Evolutionary conservation across 139 green algal species (phyloP), one percentile per base, ranked within the genome.

Genomic region (Auxenochlorella pyrenoidosa): DNA sequence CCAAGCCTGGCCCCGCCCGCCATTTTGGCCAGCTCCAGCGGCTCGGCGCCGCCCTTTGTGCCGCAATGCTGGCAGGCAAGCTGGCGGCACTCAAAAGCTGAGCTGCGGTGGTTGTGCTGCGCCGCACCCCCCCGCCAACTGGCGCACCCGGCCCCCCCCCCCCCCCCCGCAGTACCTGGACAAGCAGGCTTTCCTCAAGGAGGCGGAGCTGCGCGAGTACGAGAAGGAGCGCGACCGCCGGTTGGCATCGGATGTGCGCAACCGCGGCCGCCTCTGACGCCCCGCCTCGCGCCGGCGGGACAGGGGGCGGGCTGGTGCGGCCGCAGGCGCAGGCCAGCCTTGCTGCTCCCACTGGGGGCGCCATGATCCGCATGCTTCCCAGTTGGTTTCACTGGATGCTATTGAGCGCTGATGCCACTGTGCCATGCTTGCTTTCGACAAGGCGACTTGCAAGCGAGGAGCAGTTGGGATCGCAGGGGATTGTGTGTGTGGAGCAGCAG

Each of bases 111-210:
- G 59, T n/a, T 30, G 59, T 34, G 40, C 72, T 22, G 0, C 41
- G 8, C 26, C 19, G 4, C 41, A 28, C 8, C 41, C 28, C 26
- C 0, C 75, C 6, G 0, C 41, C 41, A 8, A 28, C 43, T 5
- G 5, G 24, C 59, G 6, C 47, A 54, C 47, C 10, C 47, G 10
- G 8, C 47, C 6, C 47, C 47, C 6, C 47, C 47, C 6, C 47
- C 47, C 8, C 8, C 18, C 15, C 34, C 24, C 47, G 59, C 84
- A 93, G 89, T 98, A 97, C 82, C 85, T 98, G 68, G 96, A 98
- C 41, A 96, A 96, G 87, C 88, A 95, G 65, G 95, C 96, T 21
- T 98, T 98, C 90, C 88, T 98, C 21, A 94, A 95, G 79, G 88
- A 93, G 26, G 92, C 96, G 10, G 96, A 98, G 89, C 83, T 97